Conservation (phyloP, 202 grass and related monocot genomes). For the Carex sylvatica region DNA sequence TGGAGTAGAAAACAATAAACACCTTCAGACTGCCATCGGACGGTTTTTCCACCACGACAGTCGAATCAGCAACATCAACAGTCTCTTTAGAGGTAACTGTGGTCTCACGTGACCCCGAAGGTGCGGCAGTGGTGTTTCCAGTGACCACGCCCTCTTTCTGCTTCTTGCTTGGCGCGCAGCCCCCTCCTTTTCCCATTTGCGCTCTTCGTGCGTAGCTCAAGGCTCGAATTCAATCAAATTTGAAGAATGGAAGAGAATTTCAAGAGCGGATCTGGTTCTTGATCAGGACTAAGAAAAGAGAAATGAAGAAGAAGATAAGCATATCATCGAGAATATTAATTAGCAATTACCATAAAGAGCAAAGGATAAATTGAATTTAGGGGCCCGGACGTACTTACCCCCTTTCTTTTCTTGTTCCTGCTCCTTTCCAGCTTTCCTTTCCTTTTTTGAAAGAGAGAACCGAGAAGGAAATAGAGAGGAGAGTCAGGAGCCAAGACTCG, state of each 20-base stretch:
- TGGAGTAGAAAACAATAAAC: constrained; percentile 97
- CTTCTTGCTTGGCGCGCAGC: constrained; percentile 94
- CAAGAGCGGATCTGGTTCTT: constrained; percentile 14
- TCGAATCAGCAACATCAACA: neutral
- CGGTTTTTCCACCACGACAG: neutral
- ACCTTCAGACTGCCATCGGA: constrained; percentile 41
- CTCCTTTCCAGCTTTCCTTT: neutral
- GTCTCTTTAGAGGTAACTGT: constrained; percentile 1
- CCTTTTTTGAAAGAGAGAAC: neutral
- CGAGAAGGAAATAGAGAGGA: neutral
- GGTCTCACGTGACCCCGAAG: neutral
- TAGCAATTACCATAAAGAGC: constrained; percentile 6
- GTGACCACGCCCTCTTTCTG: constrained; percentile 41
- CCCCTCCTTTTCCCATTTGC: constrained; percentile 93
- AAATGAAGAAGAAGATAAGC: neutral
- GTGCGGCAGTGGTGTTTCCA: constrained; percentile 42
- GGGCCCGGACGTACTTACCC: constrained; percentile 2
- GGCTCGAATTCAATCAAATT: neutral
- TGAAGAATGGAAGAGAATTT: neutral
- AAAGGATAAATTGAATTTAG: neutral
- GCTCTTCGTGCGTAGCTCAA: neutral
- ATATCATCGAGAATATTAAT: constrained; percentile 5
- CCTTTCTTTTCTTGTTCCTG: neutral
- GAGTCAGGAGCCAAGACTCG: neutral
- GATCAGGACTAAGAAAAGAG: neutral